phyloP scores from a whole-genome alignment of 2,329 filamentous ascomycete species.

The Ophiocordyceps australis region DNA sequence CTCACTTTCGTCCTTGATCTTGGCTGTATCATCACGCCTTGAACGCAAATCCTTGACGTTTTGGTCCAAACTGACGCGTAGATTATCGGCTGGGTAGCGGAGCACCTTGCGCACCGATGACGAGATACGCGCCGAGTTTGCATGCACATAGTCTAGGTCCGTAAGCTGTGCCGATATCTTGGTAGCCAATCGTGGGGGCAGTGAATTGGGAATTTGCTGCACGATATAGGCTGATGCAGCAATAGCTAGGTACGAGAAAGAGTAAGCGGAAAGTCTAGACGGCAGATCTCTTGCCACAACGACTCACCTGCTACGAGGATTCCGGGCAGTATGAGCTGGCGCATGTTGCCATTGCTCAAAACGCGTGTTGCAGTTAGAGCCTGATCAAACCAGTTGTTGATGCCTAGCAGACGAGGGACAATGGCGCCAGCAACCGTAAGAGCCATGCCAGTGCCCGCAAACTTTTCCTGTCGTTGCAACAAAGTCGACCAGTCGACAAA shows the following conservation, averaged over 20 bases:
- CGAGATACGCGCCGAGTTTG: conserved; percentile 71
- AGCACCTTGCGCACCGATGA: conserved; percentile 77
- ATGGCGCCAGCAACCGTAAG: conserved; percentile 79
- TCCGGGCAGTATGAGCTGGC: conserved; percentile 64
- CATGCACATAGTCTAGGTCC: conserved; percentile 80
- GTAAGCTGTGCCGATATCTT: conserved; percentile 72
- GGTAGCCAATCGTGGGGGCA: conserved; percentile 66
- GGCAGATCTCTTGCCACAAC: too few species aligned
- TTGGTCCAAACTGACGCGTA: conserved; percentile 67
- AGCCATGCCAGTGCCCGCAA: conserved; percentile 86
- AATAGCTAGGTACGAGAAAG: conserved; percentile 47
- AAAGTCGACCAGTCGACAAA: conserved; percentile 79
- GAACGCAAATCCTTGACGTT: conserved; percentile 68
- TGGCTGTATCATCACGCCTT: conserved; percentile 67
- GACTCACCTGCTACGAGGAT: conserved; percentile 58
- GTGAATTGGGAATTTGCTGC: conserved; percentile 71
- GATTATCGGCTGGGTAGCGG: conserved; percentile 69
- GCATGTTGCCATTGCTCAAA: conserved; percentile 63
- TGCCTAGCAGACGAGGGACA: conserved; percentile 63
- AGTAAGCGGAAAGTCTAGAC: too few species aligned
- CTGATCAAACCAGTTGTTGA: conserved; percentile 79
- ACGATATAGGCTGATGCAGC: conserved; percentile 67
- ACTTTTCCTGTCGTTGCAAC: conserved; percentile 83
- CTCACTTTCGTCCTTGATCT: conserved; percentile 68
- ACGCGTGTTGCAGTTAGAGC: conserved; percentile 66